These are phyloP conservation scores for Nicotiana rustica DNA, from an alignment of 305 asterid genomes.

Conservation along the genomic window DNA sequence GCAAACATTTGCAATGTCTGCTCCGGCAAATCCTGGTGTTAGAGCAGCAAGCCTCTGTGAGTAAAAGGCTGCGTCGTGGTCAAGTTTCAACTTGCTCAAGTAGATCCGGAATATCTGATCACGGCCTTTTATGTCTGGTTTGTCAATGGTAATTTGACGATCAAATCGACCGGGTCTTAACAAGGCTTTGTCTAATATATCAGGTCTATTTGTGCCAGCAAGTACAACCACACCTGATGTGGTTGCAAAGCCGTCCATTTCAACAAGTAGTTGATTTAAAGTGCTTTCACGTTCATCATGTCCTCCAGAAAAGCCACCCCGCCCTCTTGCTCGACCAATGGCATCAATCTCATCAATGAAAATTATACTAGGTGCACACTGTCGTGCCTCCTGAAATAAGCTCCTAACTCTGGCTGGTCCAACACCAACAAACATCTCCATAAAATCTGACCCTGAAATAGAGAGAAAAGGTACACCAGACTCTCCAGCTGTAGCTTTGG, in stretches of 20 bases:
- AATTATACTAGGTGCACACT: constrained; percentile 81
- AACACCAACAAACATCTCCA: constrained; percentile 87
- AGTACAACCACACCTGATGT: constrained; percentile 84
- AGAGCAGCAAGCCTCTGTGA: constrained; percentile 88
- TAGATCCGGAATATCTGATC: constrained; percentile 78
- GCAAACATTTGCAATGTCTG: constrained; percentile 89
- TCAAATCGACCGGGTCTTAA: constrained; percentile 90
- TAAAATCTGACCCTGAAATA: constrained; percentile 79
- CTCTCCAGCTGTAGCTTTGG: constrained; percentile 93
- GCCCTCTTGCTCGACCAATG: constrained; percentile 78
- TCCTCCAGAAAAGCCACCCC: constrained; percentile 65
- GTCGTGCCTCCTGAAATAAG: constrained; percentile 80
- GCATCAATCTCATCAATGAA: constrained; percentile 91
- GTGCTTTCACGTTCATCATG: constrained; percentile 78
- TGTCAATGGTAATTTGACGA: constrained; percentile 76
- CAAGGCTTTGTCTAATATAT: constrained; percentile 81
- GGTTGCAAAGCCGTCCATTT: constrained; percentile 90
- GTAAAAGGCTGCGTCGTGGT: constrained; percentile 64
- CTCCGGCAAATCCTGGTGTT: constrained; percentile 95
- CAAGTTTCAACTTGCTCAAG: constrained; percentile 77
- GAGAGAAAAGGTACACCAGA: constrained; percentile 86
- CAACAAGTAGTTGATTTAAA: constrained; percentile 86
- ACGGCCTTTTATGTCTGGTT: constrained; percentile 84
- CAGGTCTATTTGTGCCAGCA: constrained; percentile 91
- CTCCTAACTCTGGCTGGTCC: constrained; percentile 81